phyloP scores from a whole-genome alignment of 1,139 yeast genomes.

The Saccharomyces pastorianus region DNA sequence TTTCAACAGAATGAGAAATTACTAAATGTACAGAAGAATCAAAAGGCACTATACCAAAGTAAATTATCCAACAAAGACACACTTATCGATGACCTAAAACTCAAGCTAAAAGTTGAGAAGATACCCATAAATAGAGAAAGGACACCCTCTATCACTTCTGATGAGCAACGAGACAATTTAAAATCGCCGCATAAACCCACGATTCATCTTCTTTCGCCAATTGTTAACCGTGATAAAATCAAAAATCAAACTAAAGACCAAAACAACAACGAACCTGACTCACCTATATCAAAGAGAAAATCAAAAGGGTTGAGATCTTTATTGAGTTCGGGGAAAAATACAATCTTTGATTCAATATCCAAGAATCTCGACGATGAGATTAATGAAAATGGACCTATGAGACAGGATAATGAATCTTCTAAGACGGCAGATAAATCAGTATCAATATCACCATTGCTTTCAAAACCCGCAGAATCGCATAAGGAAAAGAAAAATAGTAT shows the following conservation, averaged over 20 bases:
- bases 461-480: background rate
- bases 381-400: background rate
- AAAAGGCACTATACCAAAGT: slow-evolving; percentile 32
- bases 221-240: background rate
- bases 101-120: slow-evolving; percentile 2
- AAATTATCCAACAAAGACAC: slow-evolving; percentile 32
- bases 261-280: background rate
- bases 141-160: background rate
- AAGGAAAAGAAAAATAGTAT: background rate
- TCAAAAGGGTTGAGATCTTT: background rate
- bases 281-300: background rate
- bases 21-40: slow-evolving; percentile 27
- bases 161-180: background rate
- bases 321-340: background rate
- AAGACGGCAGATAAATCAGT: background rate
- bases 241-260: background rate
- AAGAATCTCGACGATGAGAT: background rate
- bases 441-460: background rate
- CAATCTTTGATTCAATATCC: background rate
- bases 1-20: slow-evolving; percentile 27
- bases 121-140: background rate
- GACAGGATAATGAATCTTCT: background rate
- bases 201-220: background rate
- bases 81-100: slow-evolving; percentile 23
- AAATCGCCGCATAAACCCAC: background rate